These are phyloP conservation scores for Luffa acutangula DNA, from an alignment of 306 rosid species.

Conservation along the genomic window DNA sequence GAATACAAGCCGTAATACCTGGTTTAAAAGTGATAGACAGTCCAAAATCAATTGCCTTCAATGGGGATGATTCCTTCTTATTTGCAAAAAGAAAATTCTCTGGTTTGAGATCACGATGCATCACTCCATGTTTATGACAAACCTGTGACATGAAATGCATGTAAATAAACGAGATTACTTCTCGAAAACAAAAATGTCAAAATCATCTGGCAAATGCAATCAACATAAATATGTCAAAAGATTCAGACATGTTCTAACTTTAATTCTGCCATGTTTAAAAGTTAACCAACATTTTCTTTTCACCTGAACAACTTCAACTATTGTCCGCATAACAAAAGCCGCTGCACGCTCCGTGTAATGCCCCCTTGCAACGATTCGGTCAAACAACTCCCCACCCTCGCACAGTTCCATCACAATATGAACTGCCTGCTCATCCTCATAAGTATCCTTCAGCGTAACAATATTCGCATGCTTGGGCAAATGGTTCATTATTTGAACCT, in stretches of 20 bases:
- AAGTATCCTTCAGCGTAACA: constrained; percentile 36
- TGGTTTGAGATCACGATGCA: constrained; percentile 62
- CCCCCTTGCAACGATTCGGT: constrained; percentile 54
- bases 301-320: constrained; percentile 51
- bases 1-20: constrained; percentile 21
- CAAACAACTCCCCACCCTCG: constrained; percentile 50
- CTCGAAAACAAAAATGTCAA: neutral
- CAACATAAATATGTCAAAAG: neutral
- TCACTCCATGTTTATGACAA: constrained; percentile 50
- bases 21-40: constrained; percentile 41
- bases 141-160: constrained; percentile 21
- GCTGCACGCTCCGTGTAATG: constrained; percentile 59
- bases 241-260: neutral
- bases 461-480: constrained; percentile 34
- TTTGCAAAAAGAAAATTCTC: constrained; percentile 47
- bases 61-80: constrained; percentile 47
- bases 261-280: neutral
- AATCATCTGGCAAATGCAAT: neutral
- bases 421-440: constrained; percentile 43
- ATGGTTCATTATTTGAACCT: constrained; percentile 48
- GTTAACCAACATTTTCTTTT: neutral
- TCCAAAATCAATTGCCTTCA: constrained; percentile 56
- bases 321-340: constrained; percentile 40
- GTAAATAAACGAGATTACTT: neutral
- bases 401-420: constrained; percentile 54